Evolutionary conservation across 2,329 filamentous ascomycete species (phyloP), one percentile per base, ranked within the genome.

Genomic region (Ceratocystiopsis brevicomis): DNA sequence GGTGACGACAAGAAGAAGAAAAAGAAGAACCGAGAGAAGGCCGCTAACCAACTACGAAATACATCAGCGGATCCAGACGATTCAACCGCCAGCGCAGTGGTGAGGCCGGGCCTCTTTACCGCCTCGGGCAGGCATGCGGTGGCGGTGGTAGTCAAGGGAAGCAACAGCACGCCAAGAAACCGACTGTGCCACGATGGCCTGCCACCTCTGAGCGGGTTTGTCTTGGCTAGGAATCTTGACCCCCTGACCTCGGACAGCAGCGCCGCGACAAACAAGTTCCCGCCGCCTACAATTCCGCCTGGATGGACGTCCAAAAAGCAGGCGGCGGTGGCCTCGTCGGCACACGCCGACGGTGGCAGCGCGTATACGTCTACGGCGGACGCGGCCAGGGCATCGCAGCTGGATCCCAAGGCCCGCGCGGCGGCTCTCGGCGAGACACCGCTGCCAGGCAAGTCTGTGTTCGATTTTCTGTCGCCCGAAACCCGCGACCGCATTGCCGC

Each of bases 361-460:
- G 25, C 15, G 6, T 81, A 78, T 53, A 56, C 73, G 15, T 88
- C 84, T 6, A 74, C 80, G 2, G 68, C 81, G 35, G 82, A 90
- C 46, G 81, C 81, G 2, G 85, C 86, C 10, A 87, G 79, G 58
- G 66, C 73, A 2, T 90, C 84, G 0, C 74, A 68, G 1, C 68
- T 93, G 10, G 76, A 93, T 56, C 78, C 84, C 1, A 78, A 75
- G 54, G 68, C 79, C 37, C 76, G 90, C 48, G 87, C 86, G 13
- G 76, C 76, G 4, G 66, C 93, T 1, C 68, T 96, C 1, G 87
- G 87, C 34, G 88, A 95, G 61, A 67, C 73, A 36, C 71, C 75
- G 34, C 65, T 96, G 0, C 87, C 87, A 0, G 84, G 85, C 1
- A 95, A 96, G 62, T 96, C 90, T 0, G 78, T 98, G 3, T 98